Evolutionary conservation across 495 filamentous ascomycete genomes (phyloP), one percentile per base, ranked within the genome.

Genomic region (Umbilicaria muhlenbergii): DNA sequence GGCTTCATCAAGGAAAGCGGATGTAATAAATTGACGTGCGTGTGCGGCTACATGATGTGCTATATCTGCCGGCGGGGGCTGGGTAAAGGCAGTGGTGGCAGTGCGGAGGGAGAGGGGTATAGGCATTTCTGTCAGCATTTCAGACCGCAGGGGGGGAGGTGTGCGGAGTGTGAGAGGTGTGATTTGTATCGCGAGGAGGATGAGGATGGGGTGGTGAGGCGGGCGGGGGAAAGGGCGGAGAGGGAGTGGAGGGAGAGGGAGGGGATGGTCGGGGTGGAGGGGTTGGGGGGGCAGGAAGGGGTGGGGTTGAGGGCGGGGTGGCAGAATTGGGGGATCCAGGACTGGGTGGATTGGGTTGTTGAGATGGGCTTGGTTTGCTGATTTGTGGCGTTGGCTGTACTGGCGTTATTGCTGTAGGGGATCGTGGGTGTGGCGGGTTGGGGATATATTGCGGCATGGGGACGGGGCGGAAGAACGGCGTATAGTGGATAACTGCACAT

Each of bases 1-100:
- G 83, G 81, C 13, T 95, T 98, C 54, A 81, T 98, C 59, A 95
- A 95, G 55, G 77, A 73, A 2, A 78, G 80, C 31, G 91, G 91
- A 47, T 98, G 91, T 69, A 98, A 98, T 64, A 95, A 94, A 59
- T 63, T 98, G 13, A 88, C 83, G n/a, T 98, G 91, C 57, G 72
- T 84, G n/a, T 98, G 91, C 58, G 88, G 91, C 0, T 98, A 95
- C 61, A 79, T 80, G 46, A 98, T 98, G 91, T 98, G 91, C 64
- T 95, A 93, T 48, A 72, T 93, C 34, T 93, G 83, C 55, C 80
- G 83, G 19, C 66, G 71, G 48, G 66, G 66, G 15, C 55, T 73
- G 0, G 63, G 60, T 55, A 6, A 58, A 55, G 3, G 57, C 58
- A 16, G 60, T 60, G 65, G 63, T 36, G 64, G 51, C 37, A 55